Percentiles rank a stretch among this genome's conserved stretches.
Evolutionary conservation across 2,329 filamentous ascomycete species (phyloP).

Genomic region (Didymella sp.): DNA sequence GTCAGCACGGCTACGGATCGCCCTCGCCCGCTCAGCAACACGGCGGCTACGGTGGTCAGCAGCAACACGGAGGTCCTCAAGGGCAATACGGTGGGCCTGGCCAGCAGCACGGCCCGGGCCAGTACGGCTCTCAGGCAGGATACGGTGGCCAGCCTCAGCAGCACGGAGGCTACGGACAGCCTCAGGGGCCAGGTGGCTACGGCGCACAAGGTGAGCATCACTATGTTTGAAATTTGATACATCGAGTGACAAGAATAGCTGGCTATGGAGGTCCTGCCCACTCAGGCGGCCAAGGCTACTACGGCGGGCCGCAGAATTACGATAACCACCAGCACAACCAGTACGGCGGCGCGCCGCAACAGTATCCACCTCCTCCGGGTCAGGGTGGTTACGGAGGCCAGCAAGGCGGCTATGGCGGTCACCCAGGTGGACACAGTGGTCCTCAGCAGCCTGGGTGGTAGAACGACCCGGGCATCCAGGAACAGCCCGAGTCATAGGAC

Average conservation of each 20-base stretch:
- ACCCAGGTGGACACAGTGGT: constrained; percentile 7
- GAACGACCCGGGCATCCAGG: not conserved
- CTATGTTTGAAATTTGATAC: not conserved
- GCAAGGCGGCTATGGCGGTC: constrained; percentile 10
- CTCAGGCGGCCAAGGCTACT: constrained; percentile 27
- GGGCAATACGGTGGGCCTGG: constrained; percentile 23
- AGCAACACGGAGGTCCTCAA: constrained; percentile 22
- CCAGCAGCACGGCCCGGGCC: constrained; percentile 15
- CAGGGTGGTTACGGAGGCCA: constrained; percentile 16
- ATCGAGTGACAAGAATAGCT: constrained; percentile 21
- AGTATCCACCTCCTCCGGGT: constrained; percentile 21
- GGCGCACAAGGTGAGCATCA: constrained; percentile 28
- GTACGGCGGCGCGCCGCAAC: constrained; percentile 26
- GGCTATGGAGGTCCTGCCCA: constrained; percentile 43
- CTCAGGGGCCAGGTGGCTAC: constrained; percentile 27
- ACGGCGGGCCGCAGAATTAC: constrained; percentile 40
- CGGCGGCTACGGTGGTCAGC: constrained; percentile 26
- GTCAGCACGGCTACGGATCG: constrained; percentile 30
- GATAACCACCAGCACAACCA: constrained; percentile 44
- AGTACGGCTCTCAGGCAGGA: constrained; percentile 35
- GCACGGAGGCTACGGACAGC: constrained; percentile 33
- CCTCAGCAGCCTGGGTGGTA: constrained; percentile 40
- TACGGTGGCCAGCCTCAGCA: constrained; percentile 33
- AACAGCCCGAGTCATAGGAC: not conserved
- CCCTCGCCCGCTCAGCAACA: constrained; percentile 29